Base-by-base conservation (phyloP, 176 grass and related monocot genomes). In the Juncus effusus region DNA sequence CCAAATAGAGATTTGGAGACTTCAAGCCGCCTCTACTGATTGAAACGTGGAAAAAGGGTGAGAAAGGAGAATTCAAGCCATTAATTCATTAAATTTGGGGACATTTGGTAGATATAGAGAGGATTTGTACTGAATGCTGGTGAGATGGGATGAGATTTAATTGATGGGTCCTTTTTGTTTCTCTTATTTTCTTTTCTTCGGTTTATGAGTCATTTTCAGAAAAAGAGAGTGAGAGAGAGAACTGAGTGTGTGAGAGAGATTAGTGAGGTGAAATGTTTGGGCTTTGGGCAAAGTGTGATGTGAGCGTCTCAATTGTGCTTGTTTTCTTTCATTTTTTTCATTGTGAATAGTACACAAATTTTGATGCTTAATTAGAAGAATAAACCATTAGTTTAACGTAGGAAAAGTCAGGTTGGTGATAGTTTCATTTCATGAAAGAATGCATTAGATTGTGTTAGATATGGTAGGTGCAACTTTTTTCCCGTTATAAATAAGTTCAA, bases 211-310 rank as follows among this genome's bases (percentile, higher is more conserved):
- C 68, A 71, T 55, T 56, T 16, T 71, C 60, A 39, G 53, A 19
- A 53, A 69, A 14, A 4, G 38, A 19, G 12, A 60, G 40, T 6
- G 8, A 41, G 40, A 40, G 41, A 57, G 54, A 50, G 36, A 37
- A 11, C 40, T 35, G 55, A 50, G 15, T 58, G 6, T 5, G 44
- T 11, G 53, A 1, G 10, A 10, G 10, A 62, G 42, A 6, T 69
- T 49, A 2, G 51, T 54, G 36, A 70, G 53, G 58, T 72, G 69
- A 58, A 59, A 72, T 58, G 69, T 72, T 72, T 53, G 54, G 55
- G 2, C 40, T 72, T 72, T 72, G 13, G 40, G 69, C 28, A 72
- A 72, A 56, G 57, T 59, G 13, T 58, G 38, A 72, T 59, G 40
- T 56, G 13, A 41, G 28, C 19, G 5, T 16, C 12, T 15, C 52